Base-by-base conservation (phyloP, 768 basidiomycete species). In the Pisolithus tinctorius region DNA sequence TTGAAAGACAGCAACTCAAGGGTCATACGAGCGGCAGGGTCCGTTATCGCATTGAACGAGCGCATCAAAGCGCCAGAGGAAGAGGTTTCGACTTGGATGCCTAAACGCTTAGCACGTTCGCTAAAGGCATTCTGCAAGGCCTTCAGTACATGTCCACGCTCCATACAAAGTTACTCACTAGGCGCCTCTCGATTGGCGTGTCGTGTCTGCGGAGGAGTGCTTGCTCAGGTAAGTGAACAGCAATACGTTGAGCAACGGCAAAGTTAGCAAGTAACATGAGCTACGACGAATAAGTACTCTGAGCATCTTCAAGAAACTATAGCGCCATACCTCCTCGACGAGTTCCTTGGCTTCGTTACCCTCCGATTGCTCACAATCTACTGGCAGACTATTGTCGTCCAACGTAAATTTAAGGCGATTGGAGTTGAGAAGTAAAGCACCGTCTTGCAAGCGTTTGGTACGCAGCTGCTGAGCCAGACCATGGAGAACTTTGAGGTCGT, bases 141-240 rank as follows among this genome's bases (percentile, higher is more conserved):
- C 20, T 48, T 54, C n/a, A 64, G 44, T 23, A 37, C 16, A 48
- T 37, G 16, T 6, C 43, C 38, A 36, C 13, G 29, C 11, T 45
- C 20, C 7, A 46, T 13, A 4, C 17, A 6, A 25, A 39, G 17
- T 23, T 31, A 71, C 84, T 53, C 65, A 89, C 90, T 55, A 99
- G 72, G 42, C 96, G 86, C 54, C 96, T 84, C 46, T 96, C 93
- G 50, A 97, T 77, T 2, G 96, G 96, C 26, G 74, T 80, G 64
- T 98, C 96, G 61, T 98, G 94, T 50, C 96, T 86, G 55, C 96
- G 86, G 41, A 99, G 80, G 13, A 99, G 76, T n/a, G 95, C 89
- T 66, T 98, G 96, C 65, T 99, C 96, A 26, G 96, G 93, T 25
- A 98, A 80, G 60, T 93, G 83, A 23, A 93, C 85, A 36, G 95